A percentile compares a stretch with the other conserved stretches of the same genome.
Conservation (phyloP, 352 stramenopile genomes). For the Phytopythium chamaehyphon region DNA sequence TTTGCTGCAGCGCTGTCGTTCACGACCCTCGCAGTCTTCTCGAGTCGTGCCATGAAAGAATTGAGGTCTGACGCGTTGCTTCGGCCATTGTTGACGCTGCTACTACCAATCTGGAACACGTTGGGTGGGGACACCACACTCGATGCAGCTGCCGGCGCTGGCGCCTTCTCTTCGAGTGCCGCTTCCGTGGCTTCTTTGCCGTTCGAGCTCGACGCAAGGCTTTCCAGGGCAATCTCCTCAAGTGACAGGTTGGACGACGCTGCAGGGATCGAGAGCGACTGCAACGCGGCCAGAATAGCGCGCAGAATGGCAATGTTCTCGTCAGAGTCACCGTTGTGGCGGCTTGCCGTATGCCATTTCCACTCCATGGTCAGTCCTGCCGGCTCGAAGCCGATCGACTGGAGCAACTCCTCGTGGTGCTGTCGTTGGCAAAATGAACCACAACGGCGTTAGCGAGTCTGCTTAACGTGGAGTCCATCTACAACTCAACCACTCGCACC, state of each 20-base stretch:
- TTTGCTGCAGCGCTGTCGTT: conserved; percentile 20
- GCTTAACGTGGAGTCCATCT: too few species aligned
- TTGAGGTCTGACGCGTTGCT: conserved; percentile 23
- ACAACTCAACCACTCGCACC: too few species aligned
- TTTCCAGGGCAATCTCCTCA: conserved; percentile 45
- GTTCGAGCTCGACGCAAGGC: conserved; percentile 12
- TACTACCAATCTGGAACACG: conserved; percentile 13
- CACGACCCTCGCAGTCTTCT: conserved; percentile 38
- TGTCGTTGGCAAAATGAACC: too few species aligned
- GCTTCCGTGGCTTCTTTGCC: not conserved
- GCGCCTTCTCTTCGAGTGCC: conserved; percentile 17
- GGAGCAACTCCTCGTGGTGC: conserved; percentile 73
- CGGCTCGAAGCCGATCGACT: conserved; percentile 74
- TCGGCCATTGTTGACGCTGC: conserved; percentile 1
- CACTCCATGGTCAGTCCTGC: conserved; percentile 78
- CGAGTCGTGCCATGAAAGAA: conserved; percentile 51
- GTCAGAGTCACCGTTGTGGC: conserved; percentile 55
- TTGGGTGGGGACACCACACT: conserved; percentile 7
- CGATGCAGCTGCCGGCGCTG: conserved; percentile 6
- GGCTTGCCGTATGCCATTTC: conserved; percentile 72
- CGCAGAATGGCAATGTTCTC: conserved; percentile 63
- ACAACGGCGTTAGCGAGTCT: too few species aligned
- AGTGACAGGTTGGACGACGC: conserved; percentile 40
- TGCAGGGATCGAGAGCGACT: conserved; percentile 40
- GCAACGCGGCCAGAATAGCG: conserved; percentile 51